Evolutionary conservation across 805 yeast species (phyloP).

Genomic region (Candida odintsovae): DNA sequence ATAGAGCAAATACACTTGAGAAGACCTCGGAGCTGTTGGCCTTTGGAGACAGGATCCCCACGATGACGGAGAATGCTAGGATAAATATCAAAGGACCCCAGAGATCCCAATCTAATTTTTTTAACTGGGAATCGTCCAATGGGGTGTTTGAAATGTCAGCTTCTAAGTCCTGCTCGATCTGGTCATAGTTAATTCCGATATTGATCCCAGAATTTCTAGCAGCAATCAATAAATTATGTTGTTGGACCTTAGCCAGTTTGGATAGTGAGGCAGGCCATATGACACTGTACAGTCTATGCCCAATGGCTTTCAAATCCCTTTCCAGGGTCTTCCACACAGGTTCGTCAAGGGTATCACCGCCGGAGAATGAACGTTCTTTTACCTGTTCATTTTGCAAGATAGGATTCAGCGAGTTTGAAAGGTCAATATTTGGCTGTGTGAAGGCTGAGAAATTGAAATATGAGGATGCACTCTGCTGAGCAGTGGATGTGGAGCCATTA

Average conservation of each 20-base stretch:
- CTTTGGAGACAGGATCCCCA: constrained; percentile 26
- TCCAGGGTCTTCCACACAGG: constrained; percentile 53
- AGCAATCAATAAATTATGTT: constrained; percentile 22
- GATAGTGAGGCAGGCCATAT: constrained; percentile 34
- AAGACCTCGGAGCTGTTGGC: constrained; percentile 46
- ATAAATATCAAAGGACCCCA: constrained; percentile 73
- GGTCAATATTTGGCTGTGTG: constrained; percentile 26
- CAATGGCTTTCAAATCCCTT: constrained; percentile 41
- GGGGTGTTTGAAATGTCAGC: constrained; percentile 20
- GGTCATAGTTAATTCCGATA: constrained; percentile 24
- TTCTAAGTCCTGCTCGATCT: constrained; percentile 24
- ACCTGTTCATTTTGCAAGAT: constrained; percentile 24
- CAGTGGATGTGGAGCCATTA: neutral
- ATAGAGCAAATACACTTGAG: constrained; percentile 56
- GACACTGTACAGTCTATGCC: constrained; percentile 35
- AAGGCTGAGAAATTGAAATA: constrained; percentile 25
- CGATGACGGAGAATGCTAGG: constrained; percentile 45
- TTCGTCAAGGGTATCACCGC: constrained; percentile 70
- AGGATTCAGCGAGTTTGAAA: constrained; percentile 26
- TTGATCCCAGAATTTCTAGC: constrained; percentile 27
- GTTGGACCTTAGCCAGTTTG: constrained; percentile 25
- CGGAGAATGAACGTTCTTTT: constrained; percentile 32
- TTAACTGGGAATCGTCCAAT: constrained; percentile 20
- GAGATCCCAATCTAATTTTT: constrained; percentile 48
- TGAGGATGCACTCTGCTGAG: constrained; percentile 6